A percentile compares a stretch with the other conserved stretches of the same genome.
Conservation (phyloP, 257 asterid genomes). For the Anisodus acutangulus region DNA sequence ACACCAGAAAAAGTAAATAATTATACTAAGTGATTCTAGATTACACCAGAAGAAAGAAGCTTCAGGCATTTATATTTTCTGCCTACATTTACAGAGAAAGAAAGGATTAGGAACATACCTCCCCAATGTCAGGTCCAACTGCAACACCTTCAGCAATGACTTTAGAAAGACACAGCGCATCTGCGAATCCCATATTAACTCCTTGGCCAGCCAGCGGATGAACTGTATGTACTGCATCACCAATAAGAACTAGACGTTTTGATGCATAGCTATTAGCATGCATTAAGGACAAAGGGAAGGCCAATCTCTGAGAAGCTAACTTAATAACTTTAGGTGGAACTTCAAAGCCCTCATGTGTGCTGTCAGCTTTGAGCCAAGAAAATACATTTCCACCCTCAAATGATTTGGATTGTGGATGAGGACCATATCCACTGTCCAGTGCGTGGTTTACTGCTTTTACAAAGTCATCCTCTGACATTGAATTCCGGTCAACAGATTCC, state of each 20-base stretch:
- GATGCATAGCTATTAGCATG: constrained; percentile 73
- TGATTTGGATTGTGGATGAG: constrained; percentile 62
- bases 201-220: constrained; percentile 99
- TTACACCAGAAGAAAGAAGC: neutral
- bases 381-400: constrained; percentile 45
- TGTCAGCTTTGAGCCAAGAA: constrained; percentile 62
- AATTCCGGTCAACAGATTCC: constrained; percentile 64
- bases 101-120: constrained; percentile 53
- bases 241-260: constrained; percentile 72
- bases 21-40: neutral
- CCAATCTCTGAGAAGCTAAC: constrained; percentile 79
- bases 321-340: constrained; percentile 69
- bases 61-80: neutral
- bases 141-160: constrained; percentile 85
- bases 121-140: constrained; percentile 93
- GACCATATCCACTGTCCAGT: constrained; percentile 80
- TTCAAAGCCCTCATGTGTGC: constrained; percentile 64
- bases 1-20: no score
- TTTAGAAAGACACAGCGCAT: constrained; percentile 71
- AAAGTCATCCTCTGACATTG: constrained; percentile 67
- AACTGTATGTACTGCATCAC: constrained; percentile 98
- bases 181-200: constrained; percentile 97
- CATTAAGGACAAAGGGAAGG: constrained; percentile 84
- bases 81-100: neutral
- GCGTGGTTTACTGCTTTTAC: constrained; percentile 68